These are phyloP conservation scores for Psilocybe cubensis DNA, from an alignment of 768 basidiomycete genomes.

Conservation along the genomic window DNA sequence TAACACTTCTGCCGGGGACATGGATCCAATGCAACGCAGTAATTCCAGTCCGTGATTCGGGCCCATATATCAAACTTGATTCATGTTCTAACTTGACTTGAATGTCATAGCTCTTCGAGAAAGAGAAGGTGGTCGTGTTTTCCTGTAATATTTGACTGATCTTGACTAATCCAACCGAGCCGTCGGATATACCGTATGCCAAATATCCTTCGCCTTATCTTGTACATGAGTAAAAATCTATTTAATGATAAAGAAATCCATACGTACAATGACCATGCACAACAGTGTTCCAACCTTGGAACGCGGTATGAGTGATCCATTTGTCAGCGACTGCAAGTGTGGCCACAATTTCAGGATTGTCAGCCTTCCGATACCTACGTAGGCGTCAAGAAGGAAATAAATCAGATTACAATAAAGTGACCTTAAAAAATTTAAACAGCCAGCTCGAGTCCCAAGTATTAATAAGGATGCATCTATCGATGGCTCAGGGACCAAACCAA, in stretches of 20 bases:
- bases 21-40: constrained; percentile 64
- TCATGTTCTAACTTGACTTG: constrained; percentile 32
- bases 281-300: constrained; percentile 56
- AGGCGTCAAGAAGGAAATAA: neutral
- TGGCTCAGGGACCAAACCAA: constrained; percentile 53
- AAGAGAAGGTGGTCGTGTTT: constrained; percentile 24
- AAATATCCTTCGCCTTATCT: constrained; percentile 58
- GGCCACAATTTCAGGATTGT: constrained; percentile 33
- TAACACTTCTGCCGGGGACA: constrained; percentile 39
- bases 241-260: neutral
- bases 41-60: constrained; percentile 44
- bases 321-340: constrained; percentile 49
- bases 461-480: constrained; percentile 64
- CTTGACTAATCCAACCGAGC: constrained; percentile 57
- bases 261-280: constrained; percentile 42
- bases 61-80: constrained; percentile 27
- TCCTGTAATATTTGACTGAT: constrained; percentile 49
- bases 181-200: constrained; percentile 62
- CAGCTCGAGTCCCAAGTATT: constrained; percentile 70
- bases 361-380: constrained; percentile 22
- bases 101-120: constrained; percentile 39
- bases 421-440: constrained; percentile 64
- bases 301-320: constrained; percentile 69
- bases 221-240: neutral
- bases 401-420: constrained; percentile 20